A percentile compares a stretch with the other conserved stretches of the same genome.
Evolutionary conservation across 495 filamentous ascomycete genomes (phyloP).

Genomic region (Patellaria atrata): DNA sequence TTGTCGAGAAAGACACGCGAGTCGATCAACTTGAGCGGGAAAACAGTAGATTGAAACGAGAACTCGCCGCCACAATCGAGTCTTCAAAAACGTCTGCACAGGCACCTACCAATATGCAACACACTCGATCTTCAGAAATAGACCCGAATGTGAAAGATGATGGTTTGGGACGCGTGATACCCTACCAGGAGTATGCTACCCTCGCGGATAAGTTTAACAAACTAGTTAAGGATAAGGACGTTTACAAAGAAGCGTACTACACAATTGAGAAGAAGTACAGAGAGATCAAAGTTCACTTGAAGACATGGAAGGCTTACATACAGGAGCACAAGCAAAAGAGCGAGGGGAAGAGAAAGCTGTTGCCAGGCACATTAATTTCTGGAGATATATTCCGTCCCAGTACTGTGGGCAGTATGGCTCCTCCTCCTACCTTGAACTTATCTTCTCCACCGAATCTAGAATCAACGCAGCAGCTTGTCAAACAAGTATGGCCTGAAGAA

Average conservation of each 20-base stretch:
- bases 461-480: too few relatives aligned
- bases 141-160: too few relatives aligned
- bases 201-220: not conserved
- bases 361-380: too few relatives aligned
- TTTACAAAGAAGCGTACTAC: constrained; percentile 1
- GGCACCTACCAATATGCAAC: too few relatives aligned
- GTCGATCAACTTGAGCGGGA: constrained; percentile 4
- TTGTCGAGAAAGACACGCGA: constrained; percentile 10
- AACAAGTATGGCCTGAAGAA: too few relatives aligned
- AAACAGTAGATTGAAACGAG: constrained; percentile 12
- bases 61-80: constrained; percentile 1
- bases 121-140: too few relatives aligned
- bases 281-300: constrained; percentile 17
- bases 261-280: constrained; percentile 15
- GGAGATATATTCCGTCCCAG: too few relatives aligned
- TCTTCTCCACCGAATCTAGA: too few relatives aligned
- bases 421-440: too few relatives aligned
- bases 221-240: not conserved
- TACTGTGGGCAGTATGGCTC: too few relatives aligned
- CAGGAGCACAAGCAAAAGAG: too few relatives aligned
- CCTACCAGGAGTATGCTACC: not conserved
- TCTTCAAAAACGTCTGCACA: not conserved
- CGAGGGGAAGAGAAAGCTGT: too few relatives aligned
- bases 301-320: constrained; percentile 16
- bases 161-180: not conserved